Percentiles rank a stretch among this genome's conserved stretches.
These are phyloP conservation scores for Monosporascus sp. DNA, from an alignment of 2,329 filamentous ascomycete genomes.

Conservation along the genomic window DNA sequence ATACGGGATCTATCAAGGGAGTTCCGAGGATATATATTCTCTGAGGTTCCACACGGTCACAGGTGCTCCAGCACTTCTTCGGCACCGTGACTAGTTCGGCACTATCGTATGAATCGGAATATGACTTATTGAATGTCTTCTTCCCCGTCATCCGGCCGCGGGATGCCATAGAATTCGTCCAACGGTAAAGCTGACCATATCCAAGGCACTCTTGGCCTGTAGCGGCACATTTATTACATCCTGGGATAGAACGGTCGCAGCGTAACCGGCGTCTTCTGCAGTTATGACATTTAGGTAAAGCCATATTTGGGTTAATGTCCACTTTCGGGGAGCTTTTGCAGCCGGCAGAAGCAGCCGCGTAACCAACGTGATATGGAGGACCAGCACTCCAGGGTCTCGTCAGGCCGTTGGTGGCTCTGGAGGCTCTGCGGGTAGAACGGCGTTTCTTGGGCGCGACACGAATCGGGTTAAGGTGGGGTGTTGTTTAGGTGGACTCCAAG, in stretches of 20 bases:
- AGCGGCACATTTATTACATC: constrained; percentile 54
- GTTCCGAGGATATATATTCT: constrained; percentile 4
- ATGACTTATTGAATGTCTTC: constrained; percentile 2
- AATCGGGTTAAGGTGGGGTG: too few species aligned
- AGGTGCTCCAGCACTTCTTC: not conserved
- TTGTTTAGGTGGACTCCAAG: too few species aligned
- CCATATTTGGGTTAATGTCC: not conserved
- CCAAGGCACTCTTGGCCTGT: constrained; percentile 56
- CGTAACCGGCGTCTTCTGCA: constrained; percentile 56
- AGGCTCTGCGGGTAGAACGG: too few species aligned
- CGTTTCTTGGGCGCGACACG: too few species aligned
- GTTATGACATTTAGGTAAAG: constrained; percentile 47
- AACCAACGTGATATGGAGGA: too few species aligned
- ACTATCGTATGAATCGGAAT: constrained; percentile 1
- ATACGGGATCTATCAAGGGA: constrained; percentile 47
- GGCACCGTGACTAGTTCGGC: not conserved
- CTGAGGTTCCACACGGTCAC: not conserved
- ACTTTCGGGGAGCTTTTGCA: not conserved
- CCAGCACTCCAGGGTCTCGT: too few species aligned
- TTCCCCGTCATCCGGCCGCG: constrained; percentile 38
- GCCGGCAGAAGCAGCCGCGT: too few species aligned
- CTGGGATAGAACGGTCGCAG: constrained; percentile 56
- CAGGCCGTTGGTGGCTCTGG: too few species aligned
- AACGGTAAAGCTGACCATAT: constrained; percentile 57
- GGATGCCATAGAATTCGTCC: constrained; percentile 50